phyloP scores from a whole-genome alignment of 306 rosid genomes.

The Gynostemma pentaphyllum region DNA sequence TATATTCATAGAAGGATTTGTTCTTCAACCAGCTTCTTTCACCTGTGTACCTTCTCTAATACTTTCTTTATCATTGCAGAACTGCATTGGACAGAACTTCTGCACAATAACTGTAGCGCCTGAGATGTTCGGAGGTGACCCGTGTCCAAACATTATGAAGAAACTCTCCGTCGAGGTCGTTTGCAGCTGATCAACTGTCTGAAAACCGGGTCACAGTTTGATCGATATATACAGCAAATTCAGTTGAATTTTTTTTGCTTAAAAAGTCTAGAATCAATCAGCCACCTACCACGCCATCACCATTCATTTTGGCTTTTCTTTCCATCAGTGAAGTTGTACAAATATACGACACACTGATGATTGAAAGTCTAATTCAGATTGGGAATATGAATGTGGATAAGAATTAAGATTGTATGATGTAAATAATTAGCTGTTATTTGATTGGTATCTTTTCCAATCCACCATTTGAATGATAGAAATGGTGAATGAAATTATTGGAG shows the following conservation, averaged over 20 bases:
- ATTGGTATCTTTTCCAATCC: neutral
- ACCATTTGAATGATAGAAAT: neutral
- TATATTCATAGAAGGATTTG: no score
- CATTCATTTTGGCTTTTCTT: slow-evolving; percentile 53
- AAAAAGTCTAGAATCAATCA: slow-evolving; percentile 20
- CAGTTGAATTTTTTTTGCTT: slow-evolving; percentile 7
- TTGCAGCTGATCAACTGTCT: slow-evolving; percentile 55
- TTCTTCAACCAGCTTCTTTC: neutral
- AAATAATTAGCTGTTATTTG: slow-evolving; percentile 18
- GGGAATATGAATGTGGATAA: slow-evolving; percentile 33
- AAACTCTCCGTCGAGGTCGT: slow-evolving; percentile 82
- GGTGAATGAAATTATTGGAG: slow-evolving; percentile 1
- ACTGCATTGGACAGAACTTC: slow-evolving; percentile 67
- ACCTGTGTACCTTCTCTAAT: no score
- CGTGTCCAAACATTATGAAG: slow-evolving; percentile 89
- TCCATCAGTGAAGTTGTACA: slow-evolving; percentile 82
- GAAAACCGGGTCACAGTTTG: slow-evolving; percentile 15
- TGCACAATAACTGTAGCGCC: slow-evolving; percentile 73
- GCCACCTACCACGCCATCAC: no score
- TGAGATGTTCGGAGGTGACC: slow-evolving; percentile 89
- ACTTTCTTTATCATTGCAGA: slow-evolving; percentile 35
- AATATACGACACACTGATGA: slow-evolving; percentile 71
- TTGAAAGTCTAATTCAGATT: slow-evolving; percentile 35
- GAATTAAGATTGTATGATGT: slow-evolving; percentile 20
- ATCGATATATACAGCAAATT: neutral